These are phyloP conservation scores for Melanogaster broomeanus DNA, from an alignment of 768 basidiomycete species.

Conservation along the genomic window DNA sequence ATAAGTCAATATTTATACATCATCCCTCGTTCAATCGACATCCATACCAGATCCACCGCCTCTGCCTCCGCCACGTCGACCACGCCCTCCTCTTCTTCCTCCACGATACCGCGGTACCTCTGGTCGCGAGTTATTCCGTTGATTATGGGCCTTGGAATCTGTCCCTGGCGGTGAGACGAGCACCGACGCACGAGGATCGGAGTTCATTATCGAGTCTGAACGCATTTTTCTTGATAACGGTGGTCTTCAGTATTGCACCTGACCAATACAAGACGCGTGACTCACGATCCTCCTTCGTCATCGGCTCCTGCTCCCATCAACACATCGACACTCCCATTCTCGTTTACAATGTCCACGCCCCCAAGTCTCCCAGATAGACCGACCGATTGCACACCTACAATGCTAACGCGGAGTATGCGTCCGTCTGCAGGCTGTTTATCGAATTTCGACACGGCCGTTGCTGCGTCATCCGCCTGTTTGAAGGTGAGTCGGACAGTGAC, in stretches of 20 bases:
- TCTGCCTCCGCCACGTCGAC: conserved; percentile 24
- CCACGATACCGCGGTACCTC: conserved; percentile 30
- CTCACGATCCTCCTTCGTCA: conserved; percentile 55
- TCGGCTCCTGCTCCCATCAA: conserved; percentile 56
- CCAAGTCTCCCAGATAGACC: conserved; percentile 60
- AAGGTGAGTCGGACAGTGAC: conserved; percentile 73
- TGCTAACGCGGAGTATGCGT: conserved; percentile 61
- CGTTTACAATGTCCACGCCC: conserved; percentile 47
- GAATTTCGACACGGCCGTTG: conserved; percentile 71
- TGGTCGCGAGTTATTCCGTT: conserved; percentile 23
- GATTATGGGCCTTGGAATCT: conserved; percentile 53
- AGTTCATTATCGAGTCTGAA: conserved; percentile 68
- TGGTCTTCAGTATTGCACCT: neutral
- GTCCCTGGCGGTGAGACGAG: conserved; percentile 69
- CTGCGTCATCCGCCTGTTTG: conserved; percentile 61
- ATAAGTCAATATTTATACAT: neutral
- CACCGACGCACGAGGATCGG: conserved; percentile 66
- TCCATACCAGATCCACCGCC: conserved; percentile 26
- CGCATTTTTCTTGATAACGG: conserved; percentile 65
- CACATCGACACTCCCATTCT: conserved; percentile 44
- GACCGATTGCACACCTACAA: conserved; percentile 60
- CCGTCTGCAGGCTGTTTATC: conserved; percentile 84
- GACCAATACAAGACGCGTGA: neutral
- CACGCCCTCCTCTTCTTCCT: conserved; percentile 20
- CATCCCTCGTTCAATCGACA: conserved; percentile 21